Percentiles rank a stretch among this genome's conserved stretches.
These are phyloP conservation scores for Knoxdaviesia capensis DNA, from an alignment of 2,329 filamentous ascomycete genomes.

Conservation along the genomic window DNA sequence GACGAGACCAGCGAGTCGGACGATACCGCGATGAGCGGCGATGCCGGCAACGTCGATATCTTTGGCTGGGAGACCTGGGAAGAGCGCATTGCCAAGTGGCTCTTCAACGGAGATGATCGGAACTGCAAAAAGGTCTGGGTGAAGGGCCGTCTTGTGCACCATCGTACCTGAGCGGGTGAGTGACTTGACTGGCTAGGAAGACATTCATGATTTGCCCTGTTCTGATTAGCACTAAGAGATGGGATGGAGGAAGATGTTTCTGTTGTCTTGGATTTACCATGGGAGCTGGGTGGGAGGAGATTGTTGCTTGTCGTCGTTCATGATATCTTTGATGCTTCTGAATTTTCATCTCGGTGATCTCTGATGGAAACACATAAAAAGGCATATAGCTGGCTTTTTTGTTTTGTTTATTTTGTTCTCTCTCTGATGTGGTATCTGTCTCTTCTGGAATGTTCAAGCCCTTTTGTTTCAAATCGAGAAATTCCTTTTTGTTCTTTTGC, in stretches of 20 bases:
- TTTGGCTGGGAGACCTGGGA: conserved; percentile 88
- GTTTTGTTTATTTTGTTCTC: too few relatives aligned
- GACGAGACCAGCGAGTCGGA: conserved; percentile 4
- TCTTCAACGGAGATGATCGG: conserved; percentile 81
- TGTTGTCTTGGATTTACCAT: background rate
- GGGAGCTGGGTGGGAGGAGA: too few relatives aligned
- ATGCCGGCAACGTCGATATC: conserved; percentile 53
- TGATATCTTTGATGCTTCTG: too few relatives aligned
- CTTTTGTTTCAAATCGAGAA: too few relatives aligned
- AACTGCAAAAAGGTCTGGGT: conserved; percentile 88
- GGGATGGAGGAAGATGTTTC: background rate
- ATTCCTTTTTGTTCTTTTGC: too few relatives aligned
- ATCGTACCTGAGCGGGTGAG: conserved; percentile 11
- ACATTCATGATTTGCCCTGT: background rate
- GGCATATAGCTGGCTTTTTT: too few relatives aligned
- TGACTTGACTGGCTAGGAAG: background rate
- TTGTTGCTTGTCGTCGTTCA: too few relatives aligned
- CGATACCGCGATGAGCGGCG: conserved; percentile 8
- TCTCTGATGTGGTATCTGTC: too few relatives aligned
- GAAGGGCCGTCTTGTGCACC: conserved; percentile 60
- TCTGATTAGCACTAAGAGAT: conserved; percentile 1
- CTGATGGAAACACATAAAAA: too few relatives aligned
- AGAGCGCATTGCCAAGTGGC: conserved; percentile 79
- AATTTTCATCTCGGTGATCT: too few relatives aligned
- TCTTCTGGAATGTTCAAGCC: too few relatives aligned